These are phyloP conservation scores for Russula sp. DNA, from an alignment of 768 basidiomycete species.

Conservation along the genomic window DNA sequence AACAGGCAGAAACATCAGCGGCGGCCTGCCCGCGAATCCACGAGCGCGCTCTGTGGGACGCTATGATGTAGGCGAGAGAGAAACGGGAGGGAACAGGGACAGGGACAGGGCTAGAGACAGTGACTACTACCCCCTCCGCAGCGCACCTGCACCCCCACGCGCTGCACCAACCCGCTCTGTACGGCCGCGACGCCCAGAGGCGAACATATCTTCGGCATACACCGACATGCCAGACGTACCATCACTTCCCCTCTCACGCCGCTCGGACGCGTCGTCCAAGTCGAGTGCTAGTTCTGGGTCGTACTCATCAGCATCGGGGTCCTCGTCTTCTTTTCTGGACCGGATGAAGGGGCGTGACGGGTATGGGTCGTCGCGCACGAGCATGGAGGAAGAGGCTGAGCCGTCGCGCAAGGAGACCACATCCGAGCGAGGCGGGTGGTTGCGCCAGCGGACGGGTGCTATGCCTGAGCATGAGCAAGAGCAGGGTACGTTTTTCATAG, in stretches of 20 bases:
- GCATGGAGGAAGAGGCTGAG: conserved; percentile 35
- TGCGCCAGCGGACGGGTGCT: neutral
- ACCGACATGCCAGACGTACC: conserved; percentile 13
- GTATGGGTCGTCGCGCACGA: conserved; percentile 32
- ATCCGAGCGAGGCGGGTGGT: neutral
- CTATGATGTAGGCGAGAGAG: conserved; percentile 1
- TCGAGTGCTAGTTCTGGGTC: conserved; percentile 26
- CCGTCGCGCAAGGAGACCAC: neutral
- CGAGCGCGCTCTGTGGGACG: conserved; percentile 33
- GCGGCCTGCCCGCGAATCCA: conserved; percentile 36
- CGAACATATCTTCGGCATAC: conserved; percentile 4
- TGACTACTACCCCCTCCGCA: conserved; percentile 15
- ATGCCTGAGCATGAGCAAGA: neutral
- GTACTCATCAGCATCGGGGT: conserved; percentile 23
- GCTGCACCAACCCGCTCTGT: conserved; percentile 15
- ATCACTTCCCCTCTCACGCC: conserved; percentile 18
- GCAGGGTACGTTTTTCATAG: neutral
- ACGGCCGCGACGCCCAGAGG: conserved; percentile 23
- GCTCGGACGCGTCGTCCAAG: conserved; percentile 4
- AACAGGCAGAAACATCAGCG: neutral
- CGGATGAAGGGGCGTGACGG: conserved; percentile 28
- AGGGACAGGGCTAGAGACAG: conserved; percentile 8
- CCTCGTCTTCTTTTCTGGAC: conserved; percentile 32
- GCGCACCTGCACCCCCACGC: neutral
- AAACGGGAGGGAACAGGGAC: neutral